phyloP scores from a whole-genome alignment of 371 early-diverging fungal genomes.

The Smittium culicis region DNA sequence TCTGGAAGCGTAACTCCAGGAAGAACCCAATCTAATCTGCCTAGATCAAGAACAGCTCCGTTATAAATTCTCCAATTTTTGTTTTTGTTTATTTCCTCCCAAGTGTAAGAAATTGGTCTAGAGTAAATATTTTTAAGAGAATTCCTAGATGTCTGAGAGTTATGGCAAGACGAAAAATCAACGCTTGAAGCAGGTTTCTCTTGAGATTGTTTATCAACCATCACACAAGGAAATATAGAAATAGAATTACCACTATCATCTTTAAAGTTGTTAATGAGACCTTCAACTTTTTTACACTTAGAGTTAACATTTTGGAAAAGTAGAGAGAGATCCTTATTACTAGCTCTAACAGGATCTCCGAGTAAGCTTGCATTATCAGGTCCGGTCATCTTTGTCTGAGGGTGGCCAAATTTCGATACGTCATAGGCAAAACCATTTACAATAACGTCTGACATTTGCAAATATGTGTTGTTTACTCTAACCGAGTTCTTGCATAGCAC shows the following conservation, averaged over 20 bases:
- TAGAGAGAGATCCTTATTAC: constrained; percentile 59
- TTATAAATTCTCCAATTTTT: constrained; percentile 49
- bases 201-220: constrained; percentile 23
- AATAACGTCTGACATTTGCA: constrained; percentile 36
- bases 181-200: constrained; percentile 30
- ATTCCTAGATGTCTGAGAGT: constrained; percentile 29
- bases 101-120: constrained; percentile 49
- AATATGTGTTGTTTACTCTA: constrained; percentile 26
- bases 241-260: constrained; percentile 37
- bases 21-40: constrained; percentile 33
- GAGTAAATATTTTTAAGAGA: constrained; percentile 30
- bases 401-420: constrained; percentile 38
- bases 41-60: constrained; percentile 51
- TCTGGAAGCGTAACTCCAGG: constrained; percentile 24
- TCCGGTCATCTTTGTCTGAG: constrained; percentile 24
- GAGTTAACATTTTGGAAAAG: constrained; percentile 56
- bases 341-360: constrained; percentile 45
- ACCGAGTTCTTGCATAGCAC: constrained; percentile 32
- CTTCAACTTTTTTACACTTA: constrained; percentile 41
- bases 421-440: constrained; percentile 46
- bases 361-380: constrained; percentile 38
- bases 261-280: constrained; percentile 23
- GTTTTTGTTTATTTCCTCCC: constrained; percentile 42
- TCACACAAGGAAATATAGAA: constrained; percentile 55
- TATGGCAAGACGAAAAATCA: constrained; percentile 42